Evolutionary conservation across 805 yeast genomes (phyloP), one percentile per base, ranked within the genome.

Genomic region (Ogataea methanolica): DNA sequence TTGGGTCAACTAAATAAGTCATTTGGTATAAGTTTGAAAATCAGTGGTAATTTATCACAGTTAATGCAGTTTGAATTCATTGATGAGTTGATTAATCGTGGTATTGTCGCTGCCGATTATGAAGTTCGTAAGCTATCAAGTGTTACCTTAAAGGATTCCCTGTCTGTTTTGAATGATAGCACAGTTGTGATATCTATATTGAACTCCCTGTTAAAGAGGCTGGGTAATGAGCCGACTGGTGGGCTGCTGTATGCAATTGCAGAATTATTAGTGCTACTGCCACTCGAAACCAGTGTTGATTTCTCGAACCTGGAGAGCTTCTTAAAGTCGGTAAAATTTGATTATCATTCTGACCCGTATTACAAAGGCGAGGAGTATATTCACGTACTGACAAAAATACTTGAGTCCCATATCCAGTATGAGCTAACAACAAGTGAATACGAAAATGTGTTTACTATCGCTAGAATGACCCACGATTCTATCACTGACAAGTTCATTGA

Each of bases 1-100:
- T 60, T 82, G 12, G 79, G 81, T 5, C 68, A 73, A 47, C 50
- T 75, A 43, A 45, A 64, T 39, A 46, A 68, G 49, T 63, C 84
- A 3, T 81, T 65, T 34, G 43, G 23, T 1, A 33, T 60, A 16
- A 44, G 61, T 38, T n/a, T 53, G 29, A 34, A 23, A 4, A 50
- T 65, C 7, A 37, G 46, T 2, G 6, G 39, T 6, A 26, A 38
- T 6, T 12, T 62, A 4, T 51, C 51, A 26, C 55, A 52, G 1
- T 23, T 53, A 15, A 37, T 69, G 45, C 39, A 36, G 15, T 39
- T 42, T 0, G 50, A 62, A 0, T 72, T 76, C 47, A 35, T 67
- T 0, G 60, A 59, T 0, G 62, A 62, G 43, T 53, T 79, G 6
- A 23, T 69, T 1, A 44, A 54, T 0, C 66, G 67, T 19, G 67